These are phyloP conservation scores for Sugiyamaella americana DNA, from an alignment of 805 yeast genomes.

Conservation along the genomic window DNA sequence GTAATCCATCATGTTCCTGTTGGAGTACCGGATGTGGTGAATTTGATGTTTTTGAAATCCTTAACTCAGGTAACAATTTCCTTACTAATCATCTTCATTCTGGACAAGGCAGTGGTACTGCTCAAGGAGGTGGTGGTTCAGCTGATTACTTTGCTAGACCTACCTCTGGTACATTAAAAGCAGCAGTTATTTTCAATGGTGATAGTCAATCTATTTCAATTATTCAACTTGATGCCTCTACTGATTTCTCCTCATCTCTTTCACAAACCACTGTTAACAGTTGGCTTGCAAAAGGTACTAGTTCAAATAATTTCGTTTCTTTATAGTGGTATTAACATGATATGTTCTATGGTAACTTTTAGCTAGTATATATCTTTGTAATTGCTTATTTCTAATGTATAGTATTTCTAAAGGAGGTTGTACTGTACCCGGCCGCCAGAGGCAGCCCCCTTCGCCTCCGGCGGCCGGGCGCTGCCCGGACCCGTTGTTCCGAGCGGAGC, in stretches of 20 bases:
- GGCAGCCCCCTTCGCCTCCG: too few relatives aligned
- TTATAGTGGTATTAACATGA: too few relatives aligned
- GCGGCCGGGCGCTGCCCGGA: too few relatives aligned
- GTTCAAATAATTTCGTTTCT: constrained; percentile 3
- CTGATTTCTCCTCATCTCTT: constrained; percentile 10
- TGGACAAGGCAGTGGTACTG: constrained; percentile 58
- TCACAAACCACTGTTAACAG: constrained; percentile 14
- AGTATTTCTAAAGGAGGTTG: too few relatives aligned
- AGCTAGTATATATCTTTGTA: too few relatives aligned
- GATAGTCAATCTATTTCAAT: constrained; percentile 18
- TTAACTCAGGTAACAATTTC: constrained; percentile 67
- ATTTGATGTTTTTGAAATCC: constrained; percentile 87
- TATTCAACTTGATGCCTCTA: constrained; percentile 16
- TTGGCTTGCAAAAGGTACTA: constrained; percentile 12
- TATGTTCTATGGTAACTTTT: too few relatives aligned
- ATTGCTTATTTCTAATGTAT: too few relatives aligned
- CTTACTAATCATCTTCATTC: constrained; percentile 67
- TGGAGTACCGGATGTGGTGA: constrained; percentile 98
- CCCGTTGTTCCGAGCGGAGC: too few relatives aligned
- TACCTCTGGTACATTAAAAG: constrained; percentile 66
- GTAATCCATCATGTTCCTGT: constrained; percentile 80
- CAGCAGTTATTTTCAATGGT: constrained; percentile 74
- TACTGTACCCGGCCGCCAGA: too few relatives aligned
- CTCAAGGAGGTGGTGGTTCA: constrained; percentile 67
- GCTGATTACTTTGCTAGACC: constrained; percentile 88